Percentiles rank a stretch among this genome's conserved stretches.
These are phyloP conservation scores for Colletotrichum salicis DNA, from an alignment of 2,329 filamentous ascomycete genomes.

Conservation along the genomic window DNA sequence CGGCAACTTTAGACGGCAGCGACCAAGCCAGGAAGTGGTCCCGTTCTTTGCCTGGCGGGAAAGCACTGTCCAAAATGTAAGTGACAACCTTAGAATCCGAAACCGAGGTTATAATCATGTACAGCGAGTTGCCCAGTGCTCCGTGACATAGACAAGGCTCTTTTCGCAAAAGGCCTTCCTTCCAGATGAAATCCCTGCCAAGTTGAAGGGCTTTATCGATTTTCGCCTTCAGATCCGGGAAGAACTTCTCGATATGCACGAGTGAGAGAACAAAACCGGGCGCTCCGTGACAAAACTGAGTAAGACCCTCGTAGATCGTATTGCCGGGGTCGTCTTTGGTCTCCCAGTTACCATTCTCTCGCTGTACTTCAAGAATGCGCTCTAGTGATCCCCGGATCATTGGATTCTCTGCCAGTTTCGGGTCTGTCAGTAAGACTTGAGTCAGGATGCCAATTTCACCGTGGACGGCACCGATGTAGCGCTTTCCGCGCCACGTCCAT, in stretches of 20 bases:
- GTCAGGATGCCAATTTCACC: slow-evolving; percentile 76
- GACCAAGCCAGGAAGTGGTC: slow-evolving; percentile 70
- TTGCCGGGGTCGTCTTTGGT: slow-evolving; percentile 37
- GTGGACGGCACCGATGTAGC: slow-evolving; percentile 74
- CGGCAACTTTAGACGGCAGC: slow-evolving; percentile 65
- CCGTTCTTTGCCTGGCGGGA: slow-evolving; percentile 46
- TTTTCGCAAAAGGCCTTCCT: slow-evolving; percentile 70
- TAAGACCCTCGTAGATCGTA: slow-evolving; percentile 46
- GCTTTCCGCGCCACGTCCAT: slow-evolving; percentile 73
- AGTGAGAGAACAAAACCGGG: slow-evolving; percentile 72
- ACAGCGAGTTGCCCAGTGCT: slow-evolving; percentile 71
- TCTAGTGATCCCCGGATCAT: slow-evolving; percentile 64
- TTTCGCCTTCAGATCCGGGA: slow-evolving; percentile 62
- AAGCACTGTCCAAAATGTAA: slow-evolving; percentile 38
- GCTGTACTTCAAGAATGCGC: slow-evolving; percentile 68
- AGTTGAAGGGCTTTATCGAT: slow-evolving; percentile 66
- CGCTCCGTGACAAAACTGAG: slow-evolving; percentile 77
- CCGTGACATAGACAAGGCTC: slow-evolving; percentile 75
- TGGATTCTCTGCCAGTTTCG: slow-evolving; percentile 63
- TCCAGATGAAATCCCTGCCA: slow-evolving; percentile 64
- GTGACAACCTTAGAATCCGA: not conserved
- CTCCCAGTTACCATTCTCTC: slow-evolving; percentile 72
- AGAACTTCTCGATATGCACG: slow-evolving; percentile 63
- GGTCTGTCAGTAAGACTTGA: slow-evolving; percentile 70
- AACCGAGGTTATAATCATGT: not conserved